Base-by-base conservation (phyloP, 371 early-diverging fungal species). In the Circinella minor region DNA sequence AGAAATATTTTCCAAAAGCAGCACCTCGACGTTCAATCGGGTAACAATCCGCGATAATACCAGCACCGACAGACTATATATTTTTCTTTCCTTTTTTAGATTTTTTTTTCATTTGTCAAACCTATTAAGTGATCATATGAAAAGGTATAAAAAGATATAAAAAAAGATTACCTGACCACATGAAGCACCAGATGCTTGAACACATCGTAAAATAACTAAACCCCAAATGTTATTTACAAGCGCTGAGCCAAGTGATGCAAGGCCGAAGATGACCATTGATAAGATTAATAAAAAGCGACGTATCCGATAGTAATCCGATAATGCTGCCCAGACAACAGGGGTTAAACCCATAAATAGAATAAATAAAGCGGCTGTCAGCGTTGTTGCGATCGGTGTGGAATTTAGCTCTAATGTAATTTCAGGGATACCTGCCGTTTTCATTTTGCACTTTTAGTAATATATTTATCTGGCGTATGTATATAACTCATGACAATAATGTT, bases 181-280 rank as follows among this genome's bases (percentile, higher is more conserved):
- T 6, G 88, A 87, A 3, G 90, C 77, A 5, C 93, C 93, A 27
- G 83, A 71, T 18, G 92, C 78, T 75, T 94, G 94, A 39, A 94
- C 71, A 36, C 88, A 76, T 4, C 94, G 90, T 39, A 92, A 82
- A 0, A 81, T 79, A 34, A 92, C 82, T 20, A 94, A 79, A 13
- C 81, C 74, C 59, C 84, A 77, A 34, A 92, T 86, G n/a, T 74
- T 88, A 4, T 74, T 78, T 2, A 92, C 76, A 27, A 91, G 76
- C 14, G 87, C 90, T 36, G 86, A 85, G 3, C 91, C 92, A 27
- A 94, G 54, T 14, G 90, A 89, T 20, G 91, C 88, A 6, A 79
- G 69, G 6, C 75, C 75, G 74, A 86, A 93, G 4, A 93, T 79
- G 4, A 84, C 8, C 73, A 88, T 83, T 3, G 91, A 89, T 0